phyloP scores from a whole-genome alignment of 1,284 basidiomycete species.

The Ganoderma meredithae region DNA sequence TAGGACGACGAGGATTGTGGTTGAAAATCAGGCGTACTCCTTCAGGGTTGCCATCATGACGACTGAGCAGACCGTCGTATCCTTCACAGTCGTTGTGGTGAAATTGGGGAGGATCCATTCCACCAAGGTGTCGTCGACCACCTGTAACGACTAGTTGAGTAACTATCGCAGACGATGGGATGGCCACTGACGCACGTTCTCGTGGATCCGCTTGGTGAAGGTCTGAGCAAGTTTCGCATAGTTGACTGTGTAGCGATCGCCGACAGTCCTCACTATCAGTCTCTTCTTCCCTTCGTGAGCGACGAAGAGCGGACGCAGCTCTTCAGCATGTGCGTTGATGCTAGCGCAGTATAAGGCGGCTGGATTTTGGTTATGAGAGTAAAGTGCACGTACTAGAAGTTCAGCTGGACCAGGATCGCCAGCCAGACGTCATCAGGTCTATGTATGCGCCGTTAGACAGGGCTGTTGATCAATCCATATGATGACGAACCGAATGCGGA shows the following conservation, averaged over 20 bases:
- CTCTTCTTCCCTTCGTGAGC: conserved; percentile 47
- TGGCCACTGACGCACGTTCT: conserved; percentile 9
- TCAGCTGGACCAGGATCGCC: conserved; percentile 16
- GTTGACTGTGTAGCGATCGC: conserved; percentile 36
- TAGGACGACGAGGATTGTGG: background rate
- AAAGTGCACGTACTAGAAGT: conserved; percentile 8
- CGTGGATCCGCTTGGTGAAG: conserved; percentile 41
- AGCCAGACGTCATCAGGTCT: conserved; percentile 49
- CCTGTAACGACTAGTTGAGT: conserved; percentile 6
- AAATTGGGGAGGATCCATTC: conserved; percentile 56
- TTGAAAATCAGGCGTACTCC: conserved; percentile 11
- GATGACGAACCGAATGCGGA: conserved; percentile 50
- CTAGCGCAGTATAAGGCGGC: background rate
- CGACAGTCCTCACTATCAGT: conserved; percentile 38
- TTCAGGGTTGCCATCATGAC: conserved; percentile 55
- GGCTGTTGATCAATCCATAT: background rate
- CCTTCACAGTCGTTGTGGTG: conserved; percentile 53
- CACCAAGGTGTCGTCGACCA: conserved; percentile 46
- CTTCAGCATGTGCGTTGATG: conserved; percentile 51
- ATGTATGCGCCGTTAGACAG: conserved; percentile 14
- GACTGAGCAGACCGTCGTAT: conserved; percentile 49
- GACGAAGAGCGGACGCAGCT: conserved; percentile 49
- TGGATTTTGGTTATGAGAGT: background rate
- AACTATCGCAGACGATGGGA: background rate
- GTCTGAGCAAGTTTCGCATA: conserved; percentile 43